Evolutionary conservation across 179 eudicot species (phyloP).

Genomic region (Heliamphora pulchella): DNA sequence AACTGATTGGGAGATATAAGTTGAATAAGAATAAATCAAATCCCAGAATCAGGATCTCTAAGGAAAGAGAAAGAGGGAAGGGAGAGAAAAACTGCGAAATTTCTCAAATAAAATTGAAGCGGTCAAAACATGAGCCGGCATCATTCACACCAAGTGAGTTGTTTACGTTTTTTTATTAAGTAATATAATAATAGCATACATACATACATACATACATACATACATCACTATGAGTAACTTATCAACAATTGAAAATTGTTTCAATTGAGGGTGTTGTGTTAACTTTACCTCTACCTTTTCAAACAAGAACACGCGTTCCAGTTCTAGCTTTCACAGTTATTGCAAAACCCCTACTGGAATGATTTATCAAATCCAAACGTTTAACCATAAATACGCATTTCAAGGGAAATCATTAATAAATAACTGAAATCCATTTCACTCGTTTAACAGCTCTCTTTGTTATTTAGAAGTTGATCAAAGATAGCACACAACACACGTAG

Average conservation of each 20-base stretch:
- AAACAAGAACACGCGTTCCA: neutral
- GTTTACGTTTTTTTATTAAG: too few relatives aligned
- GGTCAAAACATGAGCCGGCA: too few relatives aligned
- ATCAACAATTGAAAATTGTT: neutral
- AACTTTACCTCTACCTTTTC: neutral
- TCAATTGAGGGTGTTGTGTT: neutral
- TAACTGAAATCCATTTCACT: neutral
- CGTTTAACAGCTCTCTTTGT: neutral
- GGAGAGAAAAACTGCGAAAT: too few relatives aligned
- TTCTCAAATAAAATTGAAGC: too few relatives aligned
- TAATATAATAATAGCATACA: too few relatives aligned
- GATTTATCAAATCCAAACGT: neutral
- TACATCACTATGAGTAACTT: neutral
- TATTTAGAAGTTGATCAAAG: neutral
- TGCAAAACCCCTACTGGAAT: neutral
- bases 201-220: too few relatives aligned
- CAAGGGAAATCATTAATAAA: neutral
- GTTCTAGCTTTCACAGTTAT: neutral
- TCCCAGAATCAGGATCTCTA: too few relatives aligned
- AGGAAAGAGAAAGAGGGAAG: too few relatives aligned
- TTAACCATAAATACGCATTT: neutral
- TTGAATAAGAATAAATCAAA: too few relatives aligned
- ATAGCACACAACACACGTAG: too few relatives aligned
- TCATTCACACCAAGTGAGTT: too few relatives aligned
- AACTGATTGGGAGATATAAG: too few relatives aligned